Conservation (phyloP, 805 yeast species). For the Monosporozyma yasuniensis region DNA sequence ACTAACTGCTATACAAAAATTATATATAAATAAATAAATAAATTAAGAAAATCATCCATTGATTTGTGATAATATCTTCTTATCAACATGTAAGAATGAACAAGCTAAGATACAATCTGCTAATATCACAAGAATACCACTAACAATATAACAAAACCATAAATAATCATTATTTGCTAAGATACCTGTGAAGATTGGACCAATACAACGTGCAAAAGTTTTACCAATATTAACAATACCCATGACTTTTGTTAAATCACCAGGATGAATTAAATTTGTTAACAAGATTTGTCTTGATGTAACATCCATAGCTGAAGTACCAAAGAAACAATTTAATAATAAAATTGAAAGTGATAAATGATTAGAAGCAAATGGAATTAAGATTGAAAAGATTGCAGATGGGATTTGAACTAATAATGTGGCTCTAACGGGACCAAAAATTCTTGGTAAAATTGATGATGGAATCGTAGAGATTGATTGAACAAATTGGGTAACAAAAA, state of each 20-base stretch:
- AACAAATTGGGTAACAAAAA: slow-evolving; percentile 52
- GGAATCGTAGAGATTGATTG: slow-evolving; percentile 68
- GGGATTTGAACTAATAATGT: slow-evolving; percentile 70
- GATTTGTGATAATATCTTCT: slow-evolving; percentile 19
- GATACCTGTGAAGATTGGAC: slow-evolving; percentile 72
- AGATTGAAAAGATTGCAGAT: slow-evolving; percentile 53
- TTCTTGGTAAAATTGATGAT: slow-evolving; percentile 59
- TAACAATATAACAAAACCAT: slow-evolving; percentile 44
- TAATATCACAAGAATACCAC: slow-evolving; percentile 38
- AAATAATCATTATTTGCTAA: slow-evolving; percentile 46
- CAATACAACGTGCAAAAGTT: slow-evolving; percentile 74
- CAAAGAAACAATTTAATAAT: slow-evolving; percentile 45
- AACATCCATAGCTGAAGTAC: slow-evolving; percentile 78
- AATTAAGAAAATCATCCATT: slow-evolving; percentile 3
- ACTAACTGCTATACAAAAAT: not conserved
- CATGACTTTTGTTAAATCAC: slow-evolving; percentile 66
- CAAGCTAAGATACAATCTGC: slow-evolving; percentile 30
- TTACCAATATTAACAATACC: slow-evolving; percentile 82
- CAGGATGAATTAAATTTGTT: slow-evolving; percentile 52
- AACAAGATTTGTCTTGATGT: slow-evolving; percentile 81
- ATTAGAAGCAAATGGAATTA: slow-evolving; percentile 40
- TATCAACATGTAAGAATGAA: slow-evolving; percentile 30
- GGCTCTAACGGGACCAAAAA: slow-evolving; percentile 71
- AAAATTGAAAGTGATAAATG: slow-evolving; percentile 38
- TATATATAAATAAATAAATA: not conserved